A percentile compares a stretch with the other conserved stretches of the same genome.
phyloP scores from a whole-genome alignment of 2,329 filamentous ascomycete species.

The Cladorrhinum sp. region DNA sequence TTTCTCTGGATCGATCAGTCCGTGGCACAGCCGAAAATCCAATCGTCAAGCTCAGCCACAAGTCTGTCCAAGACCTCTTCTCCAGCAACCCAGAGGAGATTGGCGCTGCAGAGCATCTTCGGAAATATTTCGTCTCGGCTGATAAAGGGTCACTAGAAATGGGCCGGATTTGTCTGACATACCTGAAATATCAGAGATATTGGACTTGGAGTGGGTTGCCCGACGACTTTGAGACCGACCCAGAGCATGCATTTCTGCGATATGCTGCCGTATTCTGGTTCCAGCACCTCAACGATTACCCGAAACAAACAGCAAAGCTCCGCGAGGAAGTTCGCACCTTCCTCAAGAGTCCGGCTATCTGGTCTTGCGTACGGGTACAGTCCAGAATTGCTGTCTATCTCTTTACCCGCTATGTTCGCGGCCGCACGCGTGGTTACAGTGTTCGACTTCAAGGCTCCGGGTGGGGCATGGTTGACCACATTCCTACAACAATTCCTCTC shows the following conservation, averaged over 20 bases:
- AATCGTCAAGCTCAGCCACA: slow-evolving; percentile 4
- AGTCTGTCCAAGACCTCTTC: slow-evolving; percentile 6
- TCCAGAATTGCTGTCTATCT: not conserved
- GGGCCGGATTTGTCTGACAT: not conserved
- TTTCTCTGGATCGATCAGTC: not conserved
- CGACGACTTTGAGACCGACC: not conserved
- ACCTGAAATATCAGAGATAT: not conserved
- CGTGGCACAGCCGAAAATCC: not conserved
- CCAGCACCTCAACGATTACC: not conserved
- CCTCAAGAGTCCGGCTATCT: not conserved
- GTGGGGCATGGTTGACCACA: not conserved
- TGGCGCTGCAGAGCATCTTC: not conserved
- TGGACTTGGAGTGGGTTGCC: not conserved
- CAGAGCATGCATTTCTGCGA: slow-evolving; percentile 6
- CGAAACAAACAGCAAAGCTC: not conserved
- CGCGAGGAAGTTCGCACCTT: not conserved
- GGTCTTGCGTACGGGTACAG: slow-evolving; percentile 1
- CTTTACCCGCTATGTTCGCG: slow-evolving; percentile 1
- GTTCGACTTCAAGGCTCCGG: not conserved
- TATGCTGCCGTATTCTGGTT: slow-evolving; percentile 8
- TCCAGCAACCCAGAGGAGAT: not conserved
- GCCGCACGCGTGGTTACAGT: not conserved
- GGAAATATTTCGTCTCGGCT: not conserved
- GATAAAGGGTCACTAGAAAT: not conserved
- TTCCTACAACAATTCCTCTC: slow-evolving; percentile 1